phyloP scores from a whole-genome alignment of 176 grass and related monocot species.

The Zoysia pacifica region DNA sequence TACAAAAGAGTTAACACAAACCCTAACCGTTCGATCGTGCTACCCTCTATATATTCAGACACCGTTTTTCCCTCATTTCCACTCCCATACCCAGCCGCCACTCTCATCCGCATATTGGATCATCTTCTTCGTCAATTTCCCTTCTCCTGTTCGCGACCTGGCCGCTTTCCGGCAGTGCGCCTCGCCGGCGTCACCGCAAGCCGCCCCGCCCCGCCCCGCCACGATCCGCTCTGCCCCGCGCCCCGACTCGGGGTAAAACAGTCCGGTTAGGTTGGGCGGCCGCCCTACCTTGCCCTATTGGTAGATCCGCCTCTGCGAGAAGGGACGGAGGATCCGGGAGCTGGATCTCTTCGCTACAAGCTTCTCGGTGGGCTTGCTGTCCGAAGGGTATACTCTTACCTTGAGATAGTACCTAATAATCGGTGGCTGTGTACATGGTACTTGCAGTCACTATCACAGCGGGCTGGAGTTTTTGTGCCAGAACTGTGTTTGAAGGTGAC shows the following conservation, averaged over 20 bases:
- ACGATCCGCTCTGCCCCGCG: too few relatives aligned
- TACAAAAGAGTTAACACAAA: background rate
- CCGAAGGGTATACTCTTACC: constrained; percentile 49
- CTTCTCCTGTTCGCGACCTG: too few relatives aligned
- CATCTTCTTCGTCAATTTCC: too few relatives aligned
- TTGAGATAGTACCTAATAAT: background rate
- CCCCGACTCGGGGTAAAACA: too few relatives aligned
- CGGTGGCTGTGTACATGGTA: background rate
- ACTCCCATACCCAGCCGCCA: too few relatives aligned
- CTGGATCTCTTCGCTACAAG: constrained; percentile 81
- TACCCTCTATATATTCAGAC: constrained; percentile 31
- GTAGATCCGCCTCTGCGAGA: constrained; percentile 32
- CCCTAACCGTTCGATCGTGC: background rate
- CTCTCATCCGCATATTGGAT: too few relatives aligned
- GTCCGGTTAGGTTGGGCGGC: too few relatives aligned
- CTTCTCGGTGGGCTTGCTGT: constrained; percentile 74
- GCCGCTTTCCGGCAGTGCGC: too few relatives aligned
- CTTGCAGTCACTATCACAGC: constrained; percentile 71
- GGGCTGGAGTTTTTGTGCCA: constrained; percentile 43
- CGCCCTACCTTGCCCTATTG: too few relatives aligned
- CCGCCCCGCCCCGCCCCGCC: too few relatives aligned
- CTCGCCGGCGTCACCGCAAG: too few relatives aligned
- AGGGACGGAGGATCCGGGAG: constrained; percentile 70
- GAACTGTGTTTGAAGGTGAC: constrained; percentile 78
- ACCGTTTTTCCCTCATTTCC: background rate